phyloP scores from a whole-genome alignment of 345 rosid genomes.

The Salix udensis region DNA sequence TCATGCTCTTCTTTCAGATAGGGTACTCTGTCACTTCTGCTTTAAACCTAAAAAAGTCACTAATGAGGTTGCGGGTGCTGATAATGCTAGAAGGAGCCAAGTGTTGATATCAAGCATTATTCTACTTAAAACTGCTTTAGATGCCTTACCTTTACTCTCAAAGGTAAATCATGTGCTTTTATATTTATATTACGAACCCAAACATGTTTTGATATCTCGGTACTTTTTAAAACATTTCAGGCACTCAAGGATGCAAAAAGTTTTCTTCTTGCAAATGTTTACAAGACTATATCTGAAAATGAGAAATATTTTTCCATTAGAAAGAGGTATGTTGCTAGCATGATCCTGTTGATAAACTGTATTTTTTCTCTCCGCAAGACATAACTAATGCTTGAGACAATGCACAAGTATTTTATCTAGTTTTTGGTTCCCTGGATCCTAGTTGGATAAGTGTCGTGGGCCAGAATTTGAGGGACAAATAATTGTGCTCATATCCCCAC shows the following conservation, averaged over 20 bases:
- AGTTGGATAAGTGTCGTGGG: background rate
- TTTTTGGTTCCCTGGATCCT: background rate
- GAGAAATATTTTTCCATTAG: constrained; percentile 69
- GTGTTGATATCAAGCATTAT: constrained; percentile 81
- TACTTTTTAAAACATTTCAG: constrained; percentile 36
- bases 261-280: constrained; percentile 75
- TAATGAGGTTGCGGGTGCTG: constrained; percentile 52
- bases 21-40: constrained; percentile 97
- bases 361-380: background rate
- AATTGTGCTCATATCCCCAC: too few relatives aligned
- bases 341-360: constrained; percentile 7
- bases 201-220: background rate
- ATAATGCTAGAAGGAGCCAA: constrained; percentile 81
- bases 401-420: background rate
- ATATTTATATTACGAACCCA: background rate
- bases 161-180: constrained; percentile 45
- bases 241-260: constrained; percentile 80
- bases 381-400: background rate
- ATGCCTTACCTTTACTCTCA: constrained; percentile 82
- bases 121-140: constrained; percentile 88
- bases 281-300: constrained; percentile 72
- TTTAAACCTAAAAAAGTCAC: constrained; percentile 85
- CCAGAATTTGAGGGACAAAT: background rate
- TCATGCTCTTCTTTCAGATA: constrained; percentile 51
- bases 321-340: constrained; percentile 47